Conservation (phyloP, 2,329 filamentous ascomycete genomes). For the Cladosporium halotolerans region DNA sequence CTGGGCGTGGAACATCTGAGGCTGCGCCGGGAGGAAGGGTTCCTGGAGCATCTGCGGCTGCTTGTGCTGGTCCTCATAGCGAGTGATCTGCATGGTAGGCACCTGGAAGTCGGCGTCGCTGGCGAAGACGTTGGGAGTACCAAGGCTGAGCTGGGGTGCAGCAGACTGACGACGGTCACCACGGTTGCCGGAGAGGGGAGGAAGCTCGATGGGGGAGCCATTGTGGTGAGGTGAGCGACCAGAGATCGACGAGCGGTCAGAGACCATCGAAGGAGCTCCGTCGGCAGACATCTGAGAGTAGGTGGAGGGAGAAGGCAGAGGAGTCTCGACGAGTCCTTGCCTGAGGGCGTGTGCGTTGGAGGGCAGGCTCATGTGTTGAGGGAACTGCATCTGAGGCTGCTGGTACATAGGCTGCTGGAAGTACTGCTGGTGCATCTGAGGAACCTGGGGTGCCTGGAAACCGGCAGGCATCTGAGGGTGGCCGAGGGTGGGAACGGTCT, state of each 20-base stretch:
- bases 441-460: neutral
- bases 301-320: constrained; percentile 57
- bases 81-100: constrained; percentile 26
- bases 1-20: constrained; percentile 20
- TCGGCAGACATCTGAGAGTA: constrained; percentile 60
- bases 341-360: constrained; percentile 25
- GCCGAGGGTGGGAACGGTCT: constrained; percentile 5
- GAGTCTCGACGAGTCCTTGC: constrained; percentile 42
- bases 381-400: constrained; percentile 17
- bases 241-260: constrained; percentile 52
- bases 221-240: constrained; percentile 38
- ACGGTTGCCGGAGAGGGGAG: constrained; percentile 28
- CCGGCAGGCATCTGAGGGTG: constrained; percentile 7
- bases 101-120: constrained; percentile 28
- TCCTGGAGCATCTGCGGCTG: constrained; percentile 30
- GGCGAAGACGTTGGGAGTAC: constrained; percentile 28
- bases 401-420: constrained; percentile 15
- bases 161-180: constrained; percentile 27
- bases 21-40: constrained; percentile 27
- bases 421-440: constrained; percentile 14
- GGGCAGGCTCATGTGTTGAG: constrained; percentile 30
- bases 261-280: constrained; percentile 61
- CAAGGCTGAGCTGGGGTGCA: constrained; percentile 32
- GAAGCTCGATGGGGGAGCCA: constrained; percentile 43
- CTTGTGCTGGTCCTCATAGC: constrained; percentile 24